Conservation (phyloP, 1,284 basidiomycete genomes). For the Apiotrichum porosum region DNA sequence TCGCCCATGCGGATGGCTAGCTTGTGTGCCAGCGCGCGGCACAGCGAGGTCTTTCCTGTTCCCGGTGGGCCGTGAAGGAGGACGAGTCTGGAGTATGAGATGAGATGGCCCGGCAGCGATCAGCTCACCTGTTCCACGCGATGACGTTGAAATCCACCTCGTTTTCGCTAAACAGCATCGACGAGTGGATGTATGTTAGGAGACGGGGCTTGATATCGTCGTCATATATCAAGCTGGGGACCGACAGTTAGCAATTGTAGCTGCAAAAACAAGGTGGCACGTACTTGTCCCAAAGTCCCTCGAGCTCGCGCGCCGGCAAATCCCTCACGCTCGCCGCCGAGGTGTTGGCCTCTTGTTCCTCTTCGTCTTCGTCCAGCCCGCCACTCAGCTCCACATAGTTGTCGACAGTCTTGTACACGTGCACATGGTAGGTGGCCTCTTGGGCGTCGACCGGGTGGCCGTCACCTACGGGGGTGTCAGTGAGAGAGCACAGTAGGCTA, state of each 20-base stretch:
- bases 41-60: conserved; percentile 94
- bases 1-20: conserved; percentile 82
- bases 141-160: conserved; percentile 87
- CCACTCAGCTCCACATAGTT: conserved; percentile 65
- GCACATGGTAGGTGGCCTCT: conserved; percentile 59
- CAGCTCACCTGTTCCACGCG: conserved; percentile 75
- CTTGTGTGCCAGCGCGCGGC: conserved; percentile 92
- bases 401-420: conserved; percentile 77
- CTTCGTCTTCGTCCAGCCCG: conserved; percentile 53
- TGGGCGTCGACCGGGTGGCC: background rate
- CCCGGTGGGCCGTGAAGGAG: conserved; percentile 95
- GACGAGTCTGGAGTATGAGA: conserved; percentile 56
- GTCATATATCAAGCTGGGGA: conserved; percentile 75
- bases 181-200: conserved; percentile 90
- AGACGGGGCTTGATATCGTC: conserved; percentile 83
- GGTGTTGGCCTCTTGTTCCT: conserved; percentile 67
- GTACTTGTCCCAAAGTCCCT: conserved; percentile 74
- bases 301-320: conserved; percentile 72
- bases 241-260: background rate
- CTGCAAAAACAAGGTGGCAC: too few relatives aligned
- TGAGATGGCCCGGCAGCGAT: background rate
- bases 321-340: conserved; percentile 82
- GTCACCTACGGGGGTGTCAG: conserved; percentile 1
- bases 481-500: too few relatives aligned
- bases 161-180: conserved; percentile 80